Evolutionary conservation across 257 asterid species (phyloP), one percentile per base, ranked within the genome.

Genomic region (Parsonsia alboflavescens): DNA sequence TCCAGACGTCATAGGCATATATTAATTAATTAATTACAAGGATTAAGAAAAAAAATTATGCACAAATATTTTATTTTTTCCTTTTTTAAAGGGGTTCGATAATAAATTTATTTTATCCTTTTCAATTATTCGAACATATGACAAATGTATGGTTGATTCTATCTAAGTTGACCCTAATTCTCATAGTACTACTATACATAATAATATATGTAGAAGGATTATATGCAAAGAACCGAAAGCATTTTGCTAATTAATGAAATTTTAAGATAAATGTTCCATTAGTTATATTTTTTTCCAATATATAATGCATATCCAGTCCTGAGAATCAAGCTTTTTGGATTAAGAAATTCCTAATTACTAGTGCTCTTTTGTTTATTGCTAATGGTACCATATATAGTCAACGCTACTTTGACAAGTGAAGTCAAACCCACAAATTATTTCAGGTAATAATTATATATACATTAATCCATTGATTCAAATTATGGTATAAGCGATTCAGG

Each of bases 111-210:
- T 58, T 46, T 52, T 17, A 50, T 41, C 24, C 36, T n/a, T 19
- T 42, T 22, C 24, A 33, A 81, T 74, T 74, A 44, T 68, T 49
- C 54, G 12, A 58, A 61, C 17, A 2, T 64, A 64, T 78, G 73
- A 81, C 54, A 81, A 74, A 73, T 70, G 68, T 62, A 71, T 74
- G 81, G 74, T 57, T 80, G 82, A 86, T 86, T 88, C 89, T 79
- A 61, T n/a, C n/a, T n/a, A n/a, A 77, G 83, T 86, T 86, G 91
- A 88, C 91, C 81, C 77, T 70, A 74, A 0, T 69, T 15, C 1
- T 63, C 54, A 3, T 63, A 22, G 28, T 22, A 65, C 56, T n/a
- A n/a, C n/a, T n/a, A n/a, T n/a, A n/a, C n/a, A n/a, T n/a, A n/a
- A n/a, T n/a, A n/a, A n/a, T n/a, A n/a, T n/a, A n/a, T n/a, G 24